phyloP scores from a whole-genome alignment of 1,284 basidiomycete species.

The Rhodotorula sp. region DNA sequence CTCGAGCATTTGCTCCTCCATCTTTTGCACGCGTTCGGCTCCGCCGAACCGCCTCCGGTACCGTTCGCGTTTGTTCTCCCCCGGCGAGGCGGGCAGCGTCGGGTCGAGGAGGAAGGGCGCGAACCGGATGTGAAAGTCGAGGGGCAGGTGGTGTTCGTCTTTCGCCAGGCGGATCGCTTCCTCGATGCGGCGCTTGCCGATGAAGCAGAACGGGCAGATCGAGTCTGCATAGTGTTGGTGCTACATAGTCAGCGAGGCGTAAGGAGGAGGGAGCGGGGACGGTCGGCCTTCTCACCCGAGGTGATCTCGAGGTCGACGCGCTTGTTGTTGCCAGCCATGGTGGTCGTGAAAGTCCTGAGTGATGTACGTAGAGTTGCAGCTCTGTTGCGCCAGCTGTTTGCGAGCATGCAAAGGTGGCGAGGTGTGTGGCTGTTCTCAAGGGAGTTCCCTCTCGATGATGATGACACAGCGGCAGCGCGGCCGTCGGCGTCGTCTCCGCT shows the following conservation, averaged over 20 bases:
- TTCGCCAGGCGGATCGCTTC: constrained; percentile 60
- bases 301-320: constrained; percentile 31
- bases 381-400: too few species aligned
- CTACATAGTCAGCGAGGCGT: neutral
- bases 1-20: constrained; percentile 52
- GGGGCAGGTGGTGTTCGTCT: constrained; percentile 62
- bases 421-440: too few species aligned
- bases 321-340: constrained; percentile 18
- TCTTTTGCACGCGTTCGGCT: constrained; percentile 58
- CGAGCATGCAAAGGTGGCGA: too few species aligned
- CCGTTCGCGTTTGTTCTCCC: constrained; percentile 56
- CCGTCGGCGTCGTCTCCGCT: too few species aligned
- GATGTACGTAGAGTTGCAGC: neutral
- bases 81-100: constrained; percentile 55
- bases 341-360: neutral
- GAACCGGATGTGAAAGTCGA: constrained; percentile 69
- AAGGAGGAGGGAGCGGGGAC: neutral
- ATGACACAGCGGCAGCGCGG: too few species aligned
- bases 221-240: constrained; percentile 3
- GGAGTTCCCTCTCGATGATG: too few species aligned
- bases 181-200: constrained; percentile 69
- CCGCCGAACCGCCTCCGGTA: constrained; percentile 60
- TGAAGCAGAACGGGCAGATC: constrained; percentile 46
- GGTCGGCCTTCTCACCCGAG: constrained; percentile 4
- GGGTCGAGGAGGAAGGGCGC: constrained; percentile 66